Evolutionary conservation across 1,139 yeast species (phyloP).

Genomic region (Kurtzmaniella natalensis): DNA sequence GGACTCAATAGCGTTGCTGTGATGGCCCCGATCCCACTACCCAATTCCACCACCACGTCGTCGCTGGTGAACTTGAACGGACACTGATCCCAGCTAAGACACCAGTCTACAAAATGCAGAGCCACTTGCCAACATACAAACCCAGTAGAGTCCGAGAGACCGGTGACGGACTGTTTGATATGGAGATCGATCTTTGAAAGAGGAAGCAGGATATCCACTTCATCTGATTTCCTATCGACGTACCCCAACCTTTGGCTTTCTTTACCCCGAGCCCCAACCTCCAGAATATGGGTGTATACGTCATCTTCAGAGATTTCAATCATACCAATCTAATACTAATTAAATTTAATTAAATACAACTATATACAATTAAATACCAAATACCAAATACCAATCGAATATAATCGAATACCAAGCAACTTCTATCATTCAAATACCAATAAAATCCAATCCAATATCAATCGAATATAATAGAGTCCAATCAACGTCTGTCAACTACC

Average conservation of each 20-base stretch:
- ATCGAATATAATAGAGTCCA: too few species aligned
- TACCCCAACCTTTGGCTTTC: conserved; percentile 41
- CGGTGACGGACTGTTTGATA: conserved; percentile 40
- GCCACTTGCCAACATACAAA: conserved; percentile 63
- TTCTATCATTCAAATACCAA: too few species aligned
- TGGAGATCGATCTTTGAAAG: conserved; percentile 24
- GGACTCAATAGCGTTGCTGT: conserved; percentile 45
- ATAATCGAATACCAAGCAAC: too few species aligned
- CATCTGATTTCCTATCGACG: conserved; percentile 31
- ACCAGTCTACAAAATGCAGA: conserved; percentile 51
- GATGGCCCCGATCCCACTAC: conserved; percentile 63
- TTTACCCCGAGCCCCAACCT: conserved; percentile 30
- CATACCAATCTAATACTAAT: too few species aligned
- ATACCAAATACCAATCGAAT: too few species aligned
- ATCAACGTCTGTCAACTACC: too few species aligned
- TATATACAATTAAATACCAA: too few species aligned
- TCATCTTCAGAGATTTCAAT: too few species aligned
- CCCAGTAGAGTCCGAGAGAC: conserved; percentile 57
- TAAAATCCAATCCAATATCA: too few species aligned
- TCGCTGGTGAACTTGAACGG: conserved; percentile 20
- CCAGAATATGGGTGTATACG: conserved; percentile 46
- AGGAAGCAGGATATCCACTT: conserved; percentile 30
- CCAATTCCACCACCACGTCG: conserved; percentile 50
- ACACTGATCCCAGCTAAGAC: conserved; percentile 21
- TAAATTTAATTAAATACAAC: too few species aligned